Evolutionary conservation across 495 filamentous ascomycete species (phyloP).

Genomic region (Neurospora tetrasperma): DNA sequence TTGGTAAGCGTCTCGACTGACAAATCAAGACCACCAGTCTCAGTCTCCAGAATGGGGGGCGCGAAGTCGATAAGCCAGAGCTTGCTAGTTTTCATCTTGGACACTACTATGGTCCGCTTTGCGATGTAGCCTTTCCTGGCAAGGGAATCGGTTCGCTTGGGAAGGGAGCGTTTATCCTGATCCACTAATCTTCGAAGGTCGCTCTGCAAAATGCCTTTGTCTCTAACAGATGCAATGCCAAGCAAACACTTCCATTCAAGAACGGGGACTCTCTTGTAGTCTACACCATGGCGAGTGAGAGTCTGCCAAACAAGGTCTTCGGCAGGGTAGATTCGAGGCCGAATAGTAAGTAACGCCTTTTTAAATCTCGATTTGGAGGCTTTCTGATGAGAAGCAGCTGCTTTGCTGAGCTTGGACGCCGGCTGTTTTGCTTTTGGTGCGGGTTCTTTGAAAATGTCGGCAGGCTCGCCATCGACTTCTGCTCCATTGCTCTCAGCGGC

Average conservation of each 20-base stretch:
- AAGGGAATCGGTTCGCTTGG: slow-evolving; percentile 66
- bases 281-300: slow-evolving; percentile 68
- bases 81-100: slow-evolving; percentile 56
- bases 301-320: slow-evolving; percentile 57
- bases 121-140: slow-evolving; percentile 73
- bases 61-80: slow-evolving; percentile 54
- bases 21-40: slow-evolving; percentile 22
- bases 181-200: slow-evolving; percentile 64
- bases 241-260: slow-evolving; percentile 68
- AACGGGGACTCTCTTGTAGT: slow-evolving; percentile 53
- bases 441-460: neutral
- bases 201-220: slow-evolving; percentile 66
- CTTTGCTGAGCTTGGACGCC: neutral
- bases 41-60: slow-evolving; percentile 25
- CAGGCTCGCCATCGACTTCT: neutral
- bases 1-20: slow-evolving; percentile 26
- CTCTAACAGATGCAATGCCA: slow-evolving; percentile 64
- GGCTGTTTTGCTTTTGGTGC: neutral
- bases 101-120: slow-evolving; percentile 59
- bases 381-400: neutral
- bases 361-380: slow-evolving; percentile 6
- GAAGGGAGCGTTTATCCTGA: slow-evolving; percentile 84
- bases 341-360: slow-evolving; percentile 15
- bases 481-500: slow-evolving; percentile 5
- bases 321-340: slow-evolving; percentile 27